Base-by-base conservation (phyloP, 2,329 filamentous ascomycete genomes). In the Botryotinia globosa region DNA sequence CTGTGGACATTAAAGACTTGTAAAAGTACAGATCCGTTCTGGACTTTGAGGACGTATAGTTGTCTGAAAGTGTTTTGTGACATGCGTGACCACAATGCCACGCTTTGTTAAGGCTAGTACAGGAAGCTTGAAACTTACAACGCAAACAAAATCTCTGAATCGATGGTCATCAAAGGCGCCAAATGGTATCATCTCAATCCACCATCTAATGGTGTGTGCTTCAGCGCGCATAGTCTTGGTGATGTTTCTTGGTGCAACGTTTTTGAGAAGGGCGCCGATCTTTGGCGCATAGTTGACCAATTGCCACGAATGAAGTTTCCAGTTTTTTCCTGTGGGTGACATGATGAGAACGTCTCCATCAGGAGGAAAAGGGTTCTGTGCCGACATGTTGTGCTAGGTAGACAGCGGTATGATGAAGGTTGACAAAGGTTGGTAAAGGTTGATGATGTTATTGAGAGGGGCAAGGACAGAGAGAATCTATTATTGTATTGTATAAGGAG, bases 291-390 rank as follows among this genome's bases (percentile, higher is more conserved):
- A 71, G 48, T 77, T 73, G 20, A 44, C 58, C 7, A 80, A 68
- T 22, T 75, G 75, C 22, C 73, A 71, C 18, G 72, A 74, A 48
- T 78, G 75, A 1, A 80, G 68, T 39, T 77, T 77, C 79, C 79
- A 80, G 7, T 63, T 58, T 18, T 72, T 74, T 10, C 78, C 78
- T 25, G 74, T 74, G 7, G 74, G 74, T 3, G 77, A 77, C 5
- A 71, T 65, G 14, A 80, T 79, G 32, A 77, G 66, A 10, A 80
- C 76, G 70, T 80, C 77, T 2, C 75, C 78, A 59, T 78, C 77
- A 1, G 34, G 65, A 8, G 65, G 14, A 39, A 78, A 78, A 20
- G 69, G 32, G 2, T 76, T 74, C 2, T 37, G 58, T n/a, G 9
- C 32, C 0, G 39, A 39, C 68, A 70, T 70, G 6, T 42, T 62